Base-by-base conservation (phyloP, 1,284 basidiomycete genomes). In the Takashimella tepidaria region DNA sequence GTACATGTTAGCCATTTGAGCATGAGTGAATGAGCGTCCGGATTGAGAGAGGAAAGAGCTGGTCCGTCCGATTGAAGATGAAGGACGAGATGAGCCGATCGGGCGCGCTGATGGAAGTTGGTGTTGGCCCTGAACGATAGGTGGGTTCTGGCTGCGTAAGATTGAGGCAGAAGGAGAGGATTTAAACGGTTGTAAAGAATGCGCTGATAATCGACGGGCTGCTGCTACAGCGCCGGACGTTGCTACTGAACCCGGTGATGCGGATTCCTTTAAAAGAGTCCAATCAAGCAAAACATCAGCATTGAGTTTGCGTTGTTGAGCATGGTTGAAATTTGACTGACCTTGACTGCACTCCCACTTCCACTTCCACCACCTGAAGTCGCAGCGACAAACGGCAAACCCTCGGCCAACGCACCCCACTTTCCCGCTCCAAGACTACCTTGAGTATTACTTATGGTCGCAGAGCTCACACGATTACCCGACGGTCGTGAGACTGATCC, bases 11-110 rank as follows among this genome's bases (percentile, higher is more conserved):
- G 72, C 64, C n/a, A 68, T 51, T 56, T 73, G 73, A n/a, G 70
- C 68, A 45, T 74, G 74, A 27, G 70, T 70, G 58, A 72, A 70
- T 0, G 73, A 75, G 25, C 74, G 62, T 3, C 74, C 73, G 2
- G 73, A 74, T 51, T 72, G 70, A 1, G 72, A 74, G 11, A 76
- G 61, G 60, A 73, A 75, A 2, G 69, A 70, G 45, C 64, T 67
- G 10, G 69, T 71, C 8, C 74, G 63, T 0, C 68, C 67, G 16
- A 69, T 52, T 1, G 68, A 69, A 4, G 64, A 64, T 5, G 61
- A 47, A 37, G 31, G 31, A 16, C 31, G 31, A 37, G 31, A 37
- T 37, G 31, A 37, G 10, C 31, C 31, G 31, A 37, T 37, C 31
- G 31, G 31, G 16, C 31, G 31, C 31, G 31, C 31, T 8, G 31